Evolutionary conservation across 2,329 filamentous ascomycete genomes (phyloP).

Genomic region (Trichoderma sp.): DNA sequence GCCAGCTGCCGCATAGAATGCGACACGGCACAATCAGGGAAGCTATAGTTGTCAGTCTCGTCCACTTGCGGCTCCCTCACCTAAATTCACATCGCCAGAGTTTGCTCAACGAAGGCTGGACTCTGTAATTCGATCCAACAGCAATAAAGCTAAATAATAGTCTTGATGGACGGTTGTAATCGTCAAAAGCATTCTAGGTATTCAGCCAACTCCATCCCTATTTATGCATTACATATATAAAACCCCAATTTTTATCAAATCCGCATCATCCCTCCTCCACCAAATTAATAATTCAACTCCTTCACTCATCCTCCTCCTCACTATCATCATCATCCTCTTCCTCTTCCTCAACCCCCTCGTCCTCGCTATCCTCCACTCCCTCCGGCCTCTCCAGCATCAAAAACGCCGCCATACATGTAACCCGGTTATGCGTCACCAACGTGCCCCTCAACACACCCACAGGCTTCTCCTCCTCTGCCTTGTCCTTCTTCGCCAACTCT

Average conservation of each 20-base stretch:
- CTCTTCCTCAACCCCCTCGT: conserved; percentile 51
- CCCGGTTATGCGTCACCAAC: conserved; percentile 84
- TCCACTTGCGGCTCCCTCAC: not conserved
- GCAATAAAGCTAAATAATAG: too few species aligned
- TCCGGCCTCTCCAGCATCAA: conserved; percentile 75
- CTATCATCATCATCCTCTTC: conserved; percentile 47
- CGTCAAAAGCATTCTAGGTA: not conserved
- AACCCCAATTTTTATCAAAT: not conserved
- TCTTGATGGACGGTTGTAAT: too few species aligned
- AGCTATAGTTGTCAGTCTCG: not conserved
- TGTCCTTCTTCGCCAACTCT: conserved; percentile 35
- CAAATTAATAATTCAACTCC: not conserved
- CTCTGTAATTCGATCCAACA: too few species aligned
- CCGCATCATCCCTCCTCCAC: not conserved
- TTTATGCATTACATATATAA: not conserved
- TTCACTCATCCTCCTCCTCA: conserved; percentile 30
- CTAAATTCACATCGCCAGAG: not conserved
- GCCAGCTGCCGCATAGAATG: too few species aligned
- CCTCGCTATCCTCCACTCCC: conserved; percentile 62
- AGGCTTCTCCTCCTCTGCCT: conserved; percentile 38
- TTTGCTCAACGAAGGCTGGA: not conserved
- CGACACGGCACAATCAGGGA: not conserved
- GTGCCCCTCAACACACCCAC: conserved; percentile 72
- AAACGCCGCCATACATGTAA: conserved; percentile 87
- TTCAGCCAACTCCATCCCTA: not conserved